A percentile compares a stretch with the other conserved stretches of the same genome.
Conservation (phyloP, 148 eudicot genomes). For the Vaccinium myrtillus region DNA sequence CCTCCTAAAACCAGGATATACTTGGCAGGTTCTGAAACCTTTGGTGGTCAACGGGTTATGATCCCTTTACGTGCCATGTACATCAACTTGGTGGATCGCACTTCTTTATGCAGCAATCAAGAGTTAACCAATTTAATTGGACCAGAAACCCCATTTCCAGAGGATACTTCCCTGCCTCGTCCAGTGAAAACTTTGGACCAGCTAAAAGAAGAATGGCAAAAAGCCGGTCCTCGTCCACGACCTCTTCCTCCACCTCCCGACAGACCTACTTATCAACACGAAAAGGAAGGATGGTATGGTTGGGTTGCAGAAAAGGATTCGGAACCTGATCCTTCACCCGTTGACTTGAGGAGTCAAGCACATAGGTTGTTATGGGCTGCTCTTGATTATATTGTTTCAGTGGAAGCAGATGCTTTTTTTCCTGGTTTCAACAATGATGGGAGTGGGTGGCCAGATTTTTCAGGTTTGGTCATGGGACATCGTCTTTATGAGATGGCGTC, state of each 20-base stretch:
- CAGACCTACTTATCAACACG: conserved; percentile 83
- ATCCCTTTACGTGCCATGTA: conserved; percentile 91
- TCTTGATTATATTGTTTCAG: conserved; percentile 90
- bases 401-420: conserved; percentile 87
- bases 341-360: conserved; percentile 61
- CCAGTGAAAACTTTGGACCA: conserved; percentile 56
- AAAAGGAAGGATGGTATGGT: conserved; percentile 97
- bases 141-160: conserved; percentile 58
- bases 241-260: conserved; percentile 98
- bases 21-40: conserved; percentile 85
- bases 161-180: conserved; percentile 36
- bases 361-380: conserved; percentile 89
- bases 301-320: conserved; percentile 82
- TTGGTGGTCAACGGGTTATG: conserved; percentile 92
- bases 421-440: conserved; percentile 94
- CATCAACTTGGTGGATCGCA: conserved; percentile 82
- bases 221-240: conserved; percentile 95
- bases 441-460: conserved; percentile 84
- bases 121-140: conserved; percentile 65
- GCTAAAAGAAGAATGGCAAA: conserved; percentile 77
- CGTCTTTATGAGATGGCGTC: conserved; percentile 80
- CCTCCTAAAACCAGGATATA: conserved; percentile 84
- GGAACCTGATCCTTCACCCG: conserved; percentile 71
- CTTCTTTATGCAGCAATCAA: conserved; percentile 77
- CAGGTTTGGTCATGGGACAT: conserved; percentile 97